Evolutionary conservation across 352 stramenopile genomes (phyloP), one percentile per base, ranked within the genome.

Genomic region (Phytophthora hybrid): DNA sequence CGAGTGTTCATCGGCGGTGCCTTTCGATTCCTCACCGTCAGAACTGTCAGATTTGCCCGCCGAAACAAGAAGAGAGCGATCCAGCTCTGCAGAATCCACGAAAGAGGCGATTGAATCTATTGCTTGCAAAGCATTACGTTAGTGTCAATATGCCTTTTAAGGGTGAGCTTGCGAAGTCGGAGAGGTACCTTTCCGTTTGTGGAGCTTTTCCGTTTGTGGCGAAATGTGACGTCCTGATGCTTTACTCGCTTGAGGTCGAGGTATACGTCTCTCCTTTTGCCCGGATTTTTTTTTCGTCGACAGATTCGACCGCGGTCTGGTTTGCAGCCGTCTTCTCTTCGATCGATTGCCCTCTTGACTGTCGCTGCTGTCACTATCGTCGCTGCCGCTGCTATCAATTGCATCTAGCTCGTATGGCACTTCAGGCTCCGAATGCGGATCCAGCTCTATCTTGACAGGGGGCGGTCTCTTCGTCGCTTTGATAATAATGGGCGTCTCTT

Each of bases 381-480:
- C 44, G 44, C 44, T 51, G 14, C 44, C 59, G 52, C 49, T 74
- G 29, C 53, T 77, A 14, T 74, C 21, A 13, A 66, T 53, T 34
- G 18, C 6, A 31, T 63, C 59, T 23, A 67, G 54, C 21, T 65
- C 58, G 23, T 53, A 52, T 21, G 64, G 53, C 10, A 69, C 53
- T 64, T 75, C 56, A 21, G 56, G 37, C 23, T 71, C 32, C 7
- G n/a, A 8, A 59, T 13, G 49, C 2, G 47, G 3, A 31, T 61
- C 37, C 3, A 19, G 29, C 11, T 65, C 34, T 39, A 52, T 59
- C 54, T 58, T 69, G 13, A 59, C 56, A 44, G 23, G 9, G 61
- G n/a, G 14, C 18, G 44, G 34, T 6, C 34, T 18, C n/a, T 63
- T 55, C 21, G 66, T 59, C 29, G 65, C 56, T 3, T 57, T 31